phyloP scores from a whole-genome alignment of 2,329 filamentous ascomycete genomes.

The Zalaria sp. region DNA sequence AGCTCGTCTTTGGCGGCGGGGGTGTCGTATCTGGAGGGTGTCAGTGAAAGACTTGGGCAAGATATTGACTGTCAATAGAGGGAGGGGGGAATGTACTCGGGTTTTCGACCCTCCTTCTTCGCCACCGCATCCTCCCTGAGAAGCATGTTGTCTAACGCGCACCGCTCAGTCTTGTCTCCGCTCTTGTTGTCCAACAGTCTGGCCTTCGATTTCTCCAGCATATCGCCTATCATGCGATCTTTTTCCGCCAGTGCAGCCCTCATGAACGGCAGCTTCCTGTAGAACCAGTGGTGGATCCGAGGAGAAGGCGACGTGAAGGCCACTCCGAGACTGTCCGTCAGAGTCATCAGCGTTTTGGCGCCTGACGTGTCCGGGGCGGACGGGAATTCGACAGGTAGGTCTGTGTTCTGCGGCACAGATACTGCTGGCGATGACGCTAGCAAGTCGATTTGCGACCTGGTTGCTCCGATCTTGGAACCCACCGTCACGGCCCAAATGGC shows the following conservation, averaged over 20 bases:
- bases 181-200: conserved; percentile 6
- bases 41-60: background rate
- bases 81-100: conserved; percentile 3
- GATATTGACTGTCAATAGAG: background rate
- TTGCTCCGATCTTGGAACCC: conserved; percentile 20
- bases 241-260: conserved; percentile 9
- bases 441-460: conserved; percentile 6
- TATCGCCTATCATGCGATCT: conserved; percentile 18
- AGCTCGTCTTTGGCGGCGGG: conserved; percentile 14
- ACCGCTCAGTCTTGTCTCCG: conserved; percentile 10
- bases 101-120: conserved; percentile 17
- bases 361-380: conserved; percentile 8
- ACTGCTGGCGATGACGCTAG: conserved; percentile 5
- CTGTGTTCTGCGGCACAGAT: background rate
- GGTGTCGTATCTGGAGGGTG: conserved; percentile 10
- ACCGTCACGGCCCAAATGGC: conserved; percentile 25
- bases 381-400: conserved; percentile 9
- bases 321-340: conserved; percentile 7
- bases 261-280: conserved; percentile 3
- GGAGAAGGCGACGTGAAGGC: conserved; percentile 11
- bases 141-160: conserved; percentile 23
- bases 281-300: conserved; percentile 11
- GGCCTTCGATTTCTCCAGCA: conserved; percentile 12
- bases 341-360: conserved; percentile 10
- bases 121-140: conserved; percentile 18